Evolutionary conservation across 2,329 filamentous ascomycete species (phyloP), one percentile per base, ranked within the genome.

Genomic region (Huntiella decipiens): DNA sequence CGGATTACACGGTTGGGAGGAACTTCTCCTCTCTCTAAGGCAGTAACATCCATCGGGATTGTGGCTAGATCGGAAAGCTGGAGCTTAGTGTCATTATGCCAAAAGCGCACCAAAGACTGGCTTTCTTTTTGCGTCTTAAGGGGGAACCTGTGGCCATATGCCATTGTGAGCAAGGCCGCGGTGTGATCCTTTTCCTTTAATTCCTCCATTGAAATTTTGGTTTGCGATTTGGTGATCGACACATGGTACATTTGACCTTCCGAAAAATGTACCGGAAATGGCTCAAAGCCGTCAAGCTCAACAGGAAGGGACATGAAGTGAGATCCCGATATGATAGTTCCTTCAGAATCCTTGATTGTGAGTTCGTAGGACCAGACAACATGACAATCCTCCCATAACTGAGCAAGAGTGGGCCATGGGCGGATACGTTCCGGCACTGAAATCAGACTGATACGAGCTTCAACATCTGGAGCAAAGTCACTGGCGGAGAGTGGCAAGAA

Each of bases 401-500:
- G 53, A 0, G 67, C 64, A 6, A 73, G 53, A 3, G 53, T 44
- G 0, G 49, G 46, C 71, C 72, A 76, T 0, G 71, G 71, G 16
- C 63, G 63, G 44, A 65, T 59, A 12, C 60, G 55, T 4, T 58
- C 55, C 4, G 60, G 58, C 3, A 66, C 63, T 4, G 56, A 50
- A 2, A 59, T 54, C 7, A 63, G 52, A 0, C 63, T 50, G 2
- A 54, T 54, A 1, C 66, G 61, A 2, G 56, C 56, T 32, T 66
- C 61, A 1, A 67, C 53, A 0, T 59, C 39, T 5, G 17, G 19
- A 3, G 61, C 2, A 6, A 60, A 52, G n/a, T 65, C 63, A 2
- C 65, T 58, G 7, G 63, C 59, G 45, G 59, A 60, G 11, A 69
- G 62, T 6, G 88, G 88, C 36, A 94, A 65, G 0, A 95, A 61